Evolutionary conservation across 371 early-diverging fungal species (phyloP).

Genomic region (Syncephalis fuscata): DNA sequence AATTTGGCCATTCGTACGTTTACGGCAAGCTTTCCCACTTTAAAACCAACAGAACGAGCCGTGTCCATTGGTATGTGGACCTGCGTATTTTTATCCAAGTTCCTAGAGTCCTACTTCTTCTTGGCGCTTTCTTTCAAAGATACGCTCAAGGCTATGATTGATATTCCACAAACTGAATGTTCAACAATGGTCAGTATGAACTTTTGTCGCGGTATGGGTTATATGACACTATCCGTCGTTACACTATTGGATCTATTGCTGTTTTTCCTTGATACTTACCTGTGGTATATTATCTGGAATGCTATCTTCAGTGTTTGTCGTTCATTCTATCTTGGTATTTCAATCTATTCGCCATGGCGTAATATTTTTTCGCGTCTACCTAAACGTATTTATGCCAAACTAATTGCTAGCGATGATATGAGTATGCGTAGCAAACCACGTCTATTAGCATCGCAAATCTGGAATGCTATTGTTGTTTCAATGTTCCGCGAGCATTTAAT

Average conservation of each 20-base stretch:
- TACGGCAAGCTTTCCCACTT: constrained; percentile 61
- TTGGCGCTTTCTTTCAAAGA: constrained; percentile 68
- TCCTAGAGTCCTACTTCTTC: constrained; percentile 73
- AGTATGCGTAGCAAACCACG: constrained; percentile 58
- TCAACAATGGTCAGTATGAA: constrained; percentile 17
- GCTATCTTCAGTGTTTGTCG: constrained; percentile 61
- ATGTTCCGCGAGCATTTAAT: constrained; percentile 79
- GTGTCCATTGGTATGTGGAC: constrained; percentile 65
- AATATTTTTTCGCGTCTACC: constrained; percentile 73
- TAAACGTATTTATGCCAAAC: constrained; percentile 66
- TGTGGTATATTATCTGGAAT: constrained; percentile 85
- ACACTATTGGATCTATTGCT: constrained; percentile 58
- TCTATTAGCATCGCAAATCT: constrained; percentile 62
- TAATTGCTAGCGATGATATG: constrained; percentile 56
- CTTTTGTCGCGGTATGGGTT: constrained; percentile 40
- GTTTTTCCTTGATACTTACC: constrained; percentile 79
- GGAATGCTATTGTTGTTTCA: constrained; percentile 77
- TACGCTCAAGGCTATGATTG: constrained; percentile 50
- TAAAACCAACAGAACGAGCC: constrained; percentile 51
- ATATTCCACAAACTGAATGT: constrained; percentile 36
- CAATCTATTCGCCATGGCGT: constrained; percentile 80
- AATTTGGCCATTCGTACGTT: constrained; percentile 47
- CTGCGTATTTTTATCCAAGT: constrained; percentile 58
- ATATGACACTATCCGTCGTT: constrained; percentile 59
- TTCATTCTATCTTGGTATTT: constrained; percentile 67